These are phyloP conservation scores for Lenzites betulinus DNA, from an alignment of 768 basidiomycete species.

Conservation along the genomic window DNA sequence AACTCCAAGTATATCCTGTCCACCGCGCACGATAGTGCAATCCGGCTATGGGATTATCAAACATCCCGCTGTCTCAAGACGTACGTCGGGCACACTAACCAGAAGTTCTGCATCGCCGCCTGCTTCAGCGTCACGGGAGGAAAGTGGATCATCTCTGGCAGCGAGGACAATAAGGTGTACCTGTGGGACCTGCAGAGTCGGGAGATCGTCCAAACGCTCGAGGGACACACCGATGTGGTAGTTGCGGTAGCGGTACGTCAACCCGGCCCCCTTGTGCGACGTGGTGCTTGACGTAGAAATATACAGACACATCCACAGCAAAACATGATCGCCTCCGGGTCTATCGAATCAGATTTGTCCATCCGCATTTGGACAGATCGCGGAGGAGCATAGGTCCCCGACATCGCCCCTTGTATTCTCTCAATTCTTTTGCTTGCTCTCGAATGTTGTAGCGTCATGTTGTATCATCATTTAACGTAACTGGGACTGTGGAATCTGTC, in stretches of 20 bases:
- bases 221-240: constrained; percentile 79
- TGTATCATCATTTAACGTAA: constrained; percentile 10
- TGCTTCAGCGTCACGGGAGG: constrained; percentile 85
- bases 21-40: constrained; percentile 89
- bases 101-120: constrained; percentile 81
- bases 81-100: constrained; percentile 80
- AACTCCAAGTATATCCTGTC: constrained; percentile 95
- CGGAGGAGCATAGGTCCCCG: constrained; percentile 11
- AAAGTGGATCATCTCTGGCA: constrained; percentile 90
- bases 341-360: constrained; percentile 79
- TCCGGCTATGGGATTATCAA: constrained; percentile 95
- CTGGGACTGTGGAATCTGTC: neutral
- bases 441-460: constrained; percentile 1
- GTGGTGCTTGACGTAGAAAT: neutral
- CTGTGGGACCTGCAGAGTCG: constrained; percentile 91
- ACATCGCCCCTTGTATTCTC: neutral
- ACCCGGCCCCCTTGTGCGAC: constrained; percentile 19
- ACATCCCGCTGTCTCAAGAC: constrained; percentile 90
- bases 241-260: constrained; percentile 70
- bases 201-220: constrained; percentile 78
- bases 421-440: neutral
- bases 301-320: constrained; percentile 79
- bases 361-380: constrained; percentile 83
- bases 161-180: constrained; percentile 87
- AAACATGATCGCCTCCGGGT: constrained; percentile 87